A percentile compares a stretch with the other conserved stretches of the same genome.
Evolutionary conservation across 179 eudicot genomes (phyloP).

Genomic region (Beta lomatogona): DNA sequence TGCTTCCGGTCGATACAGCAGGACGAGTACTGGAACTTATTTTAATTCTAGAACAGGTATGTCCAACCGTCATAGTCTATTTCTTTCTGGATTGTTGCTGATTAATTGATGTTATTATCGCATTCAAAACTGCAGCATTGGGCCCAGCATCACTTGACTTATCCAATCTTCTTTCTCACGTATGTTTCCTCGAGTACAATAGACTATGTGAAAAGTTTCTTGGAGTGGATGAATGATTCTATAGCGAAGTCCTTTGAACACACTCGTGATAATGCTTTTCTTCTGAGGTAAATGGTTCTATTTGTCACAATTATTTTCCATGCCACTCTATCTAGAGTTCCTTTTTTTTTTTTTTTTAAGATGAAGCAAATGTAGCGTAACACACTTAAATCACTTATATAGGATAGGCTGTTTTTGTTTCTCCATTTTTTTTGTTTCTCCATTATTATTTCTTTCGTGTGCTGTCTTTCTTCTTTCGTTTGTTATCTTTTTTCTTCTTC

Average conservation of each 20-base stretch:
- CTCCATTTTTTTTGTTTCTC: neutral
- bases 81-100: constrained; percentile 8
- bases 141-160: constrained; percentile 83
- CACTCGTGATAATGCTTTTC: constrained; percentile 92
- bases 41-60: constrained; percentile 84
- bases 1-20: constrained; percentile 95
- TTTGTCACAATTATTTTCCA: neutral
- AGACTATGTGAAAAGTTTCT: constrained; percentile 91
- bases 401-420: neutral
- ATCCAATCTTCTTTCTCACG: constrained; percentile 91
- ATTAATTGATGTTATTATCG: constrained; percentile 21
- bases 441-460: neutral
- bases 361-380: constrained; percentile 3
- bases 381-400: neutral
- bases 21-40: constrained; percentile 88
- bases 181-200: constrained; percentile 89
- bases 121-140: constrained; percentile 70
- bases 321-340: neutral
- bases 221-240: constrained; percentile 98
- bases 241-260: constrained; percentile 96
- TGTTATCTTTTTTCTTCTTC: neutral
- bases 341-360: neutral
- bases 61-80: constrained; percentile 11
- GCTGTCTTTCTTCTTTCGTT: neutral
- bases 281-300: constrained; percentile 58